Evolutionary conservation across 352 stramenopile species (phyloP).

Genomic region (Elongisporangium prolatum): DNA sequence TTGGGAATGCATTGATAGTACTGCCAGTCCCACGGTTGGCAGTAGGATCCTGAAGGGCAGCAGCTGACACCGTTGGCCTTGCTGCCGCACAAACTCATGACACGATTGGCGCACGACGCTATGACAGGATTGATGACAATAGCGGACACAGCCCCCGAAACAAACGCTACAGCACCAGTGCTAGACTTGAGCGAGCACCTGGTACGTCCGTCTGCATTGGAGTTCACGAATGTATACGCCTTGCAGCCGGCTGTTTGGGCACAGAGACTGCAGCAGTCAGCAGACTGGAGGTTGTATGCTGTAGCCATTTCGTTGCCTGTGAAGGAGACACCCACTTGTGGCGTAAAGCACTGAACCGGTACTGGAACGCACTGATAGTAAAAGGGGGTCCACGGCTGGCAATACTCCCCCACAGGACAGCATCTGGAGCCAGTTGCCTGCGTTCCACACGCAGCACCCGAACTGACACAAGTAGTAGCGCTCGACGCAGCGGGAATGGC

Average conservation of each 20-base stretch:
- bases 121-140: conserved; percentile 5
- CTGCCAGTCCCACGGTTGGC: conserved; percentile 34
- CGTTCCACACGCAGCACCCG: conserved; percentile 21
- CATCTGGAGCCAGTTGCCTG: conserved; percentile 3
- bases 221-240: conserved; percentile 23
- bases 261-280: conserved; percentile 9
- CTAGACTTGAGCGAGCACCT: conserved; percentile 24
- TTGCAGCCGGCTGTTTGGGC: conserved; percentile 6
- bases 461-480: conserved; percentile 3
- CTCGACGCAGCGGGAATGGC: not conserved
- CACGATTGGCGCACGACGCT: too few species aligned
- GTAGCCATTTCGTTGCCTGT: conserved; percentile 17
- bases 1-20: conserved; percentile 39
- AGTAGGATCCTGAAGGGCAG: conserved; percentile 24
- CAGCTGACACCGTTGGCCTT: conserved; percentile 5
- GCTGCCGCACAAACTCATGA: conserved; percentile 4
- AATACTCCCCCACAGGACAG: conserved; percentile 15
- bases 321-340: conserved; percentile 25
- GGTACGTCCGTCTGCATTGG: conserved; percentile 10
- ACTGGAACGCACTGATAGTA: conserved; percentile 28
- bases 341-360: conserved; percentile 5
- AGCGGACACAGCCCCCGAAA: conserved; percentile 14
- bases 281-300: conserved; percentile 5
- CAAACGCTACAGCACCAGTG: conserved; percentile 6
- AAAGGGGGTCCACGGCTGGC: conserved; percentile 22